These are phyloP conservation scores for Nitzschia palea DNA, from an alignment of 108 stramenopile species.

Conservation along the genomic window DNA sequence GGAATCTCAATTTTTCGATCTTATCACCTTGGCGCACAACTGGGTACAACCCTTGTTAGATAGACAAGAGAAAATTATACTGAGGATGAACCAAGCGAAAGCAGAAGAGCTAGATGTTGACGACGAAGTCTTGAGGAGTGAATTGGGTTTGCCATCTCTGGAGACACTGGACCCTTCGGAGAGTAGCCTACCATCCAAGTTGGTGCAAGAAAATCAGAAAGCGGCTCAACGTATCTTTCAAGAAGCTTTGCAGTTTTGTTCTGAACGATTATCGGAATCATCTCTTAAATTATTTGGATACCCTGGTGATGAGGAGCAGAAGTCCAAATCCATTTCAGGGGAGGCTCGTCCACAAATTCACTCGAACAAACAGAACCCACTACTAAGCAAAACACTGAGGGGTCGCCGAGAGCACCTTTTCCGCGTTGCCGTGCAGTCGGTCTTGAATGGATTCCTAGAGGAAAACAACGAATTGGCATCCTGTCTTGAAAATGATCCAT, in stretches of 20 bases:
- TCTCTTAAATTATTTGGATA: slow-evolving; percentile 5
- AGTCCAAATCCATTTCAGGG: background rate
- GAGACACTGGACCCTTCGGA: too few species aligned
- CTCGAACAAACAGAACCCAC: slow-evolving; percentile 3
- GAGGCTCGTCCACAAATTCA: slow-evolving; percentile 10
- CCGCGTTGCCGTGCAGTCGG: slow-evolving; percentile 21
- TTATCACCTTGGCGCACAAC: slow-evolving; percentile 48
- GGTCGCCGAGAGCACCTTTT: slow-evolving; percentile 40
- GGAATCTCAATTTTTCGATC: slow-evolving; percentile 36
- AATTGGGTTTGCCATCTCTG: slow-evolving; percentile 33
- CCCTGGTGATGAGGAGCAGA: background rate
- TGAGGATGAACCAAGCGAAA: slow-evolving; percentile 5
- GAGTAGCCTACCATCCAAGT: too few species aligned
- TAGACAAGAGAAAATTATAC: slow-evolving; percentile 28
- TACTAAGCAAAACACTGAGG: slow-evolving; percentile 30
- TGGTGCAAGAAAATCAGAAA: slow-evolving; percentile 1
- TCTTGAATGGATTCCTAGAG: slow-evolving; percentile 14
- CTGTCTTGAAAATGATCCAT: background rate
- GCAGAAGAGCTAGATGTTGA: too few species aligned
- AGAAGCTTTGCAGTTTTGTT: background rate
- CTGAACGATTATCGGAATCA: background rate
- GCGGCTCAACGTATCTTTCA: slow-evolving; percentile 20
- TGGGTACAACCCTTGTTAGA: slow-evolving; percentile 50
- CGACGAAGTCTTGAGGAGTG: slow-evolving; percentile 32
- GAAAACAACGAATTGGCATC: background rate